Evolutionary conservation across 2,329 filamentous ascomycete genomes (phyloP).

Genomic region (Ambrosiella beaveri): DNA sequence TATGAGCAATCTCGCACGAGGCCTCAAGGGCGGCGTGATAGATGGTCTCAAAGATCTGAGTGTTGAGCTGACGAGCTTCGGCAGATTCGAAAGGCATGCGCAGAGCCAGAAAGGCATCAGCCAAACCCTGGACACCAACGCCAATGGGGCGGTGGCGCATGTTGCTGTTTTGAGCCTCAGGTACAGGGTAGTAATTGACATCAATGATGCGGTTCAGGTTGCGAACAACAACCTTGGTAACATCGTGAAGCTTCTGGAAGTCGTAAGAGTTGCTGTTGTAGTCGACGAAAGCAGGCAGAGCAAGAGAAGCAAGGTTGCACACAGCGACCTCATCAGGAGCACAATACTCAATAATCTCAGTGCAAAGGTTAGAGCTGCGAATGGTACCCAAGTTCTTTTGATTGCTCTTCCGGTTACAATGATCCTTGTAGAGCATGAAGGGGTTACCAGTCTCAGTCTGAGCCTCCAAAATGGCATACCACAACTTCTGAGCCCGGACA

Average conservation of each 20-base stretch:
- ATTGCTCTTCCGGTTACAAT: constrained; percentile 98
- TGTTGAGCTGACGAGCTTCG: constrained; percentile 85
- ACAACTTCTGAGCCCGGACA: constrained; percentile 94
- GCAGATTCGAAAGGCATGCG: constrained; percentile 94
- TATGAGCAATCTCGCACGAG: constrained; percentile 70
- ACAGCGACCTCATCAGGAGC: constrained; percentile 96
- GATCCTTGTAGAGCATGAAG: constrained; percentile 99
- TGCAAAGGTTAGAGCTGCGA: constrained; percentile 96
- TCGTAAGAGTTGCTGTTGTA: constrained; percentile 72
- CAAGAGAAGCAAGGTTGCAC: constrained; percentile 90
- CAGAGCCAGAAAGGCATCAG: constrained; percentile 92
- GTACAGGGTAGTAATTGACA: constrained; percentile 95
- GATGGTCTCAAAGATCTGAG: constrained; percentile 98
- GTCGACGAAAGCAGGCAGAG: constrained; percentile 81
- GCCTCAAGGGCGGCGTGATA: constrained; percentile 89
- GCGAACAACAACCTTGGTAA: constrained; percentile 76
- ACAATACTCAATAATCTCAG: constrained; percentile 94
- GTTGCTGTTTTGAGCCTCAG: constrained; percentile 87
- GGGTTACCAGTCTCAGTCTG: constrained; percentile 98
- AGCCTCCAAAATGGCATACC: constrained; percentile 95
- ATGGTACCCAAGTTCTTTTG: constrained; percentile 99
- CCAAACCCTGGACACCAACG: constrained; percentile 92
- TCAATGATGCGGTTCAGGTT: constrained; percentile 95
- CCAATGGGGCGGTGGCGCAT: constrained; percentile 92
- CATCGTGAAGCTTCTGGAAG: constrained; percentile 93